Base-by-base conservation (phyloP, 2,329 filamentous ascomycete genomes). In the Rhynchosporium agropyri region DNA sequence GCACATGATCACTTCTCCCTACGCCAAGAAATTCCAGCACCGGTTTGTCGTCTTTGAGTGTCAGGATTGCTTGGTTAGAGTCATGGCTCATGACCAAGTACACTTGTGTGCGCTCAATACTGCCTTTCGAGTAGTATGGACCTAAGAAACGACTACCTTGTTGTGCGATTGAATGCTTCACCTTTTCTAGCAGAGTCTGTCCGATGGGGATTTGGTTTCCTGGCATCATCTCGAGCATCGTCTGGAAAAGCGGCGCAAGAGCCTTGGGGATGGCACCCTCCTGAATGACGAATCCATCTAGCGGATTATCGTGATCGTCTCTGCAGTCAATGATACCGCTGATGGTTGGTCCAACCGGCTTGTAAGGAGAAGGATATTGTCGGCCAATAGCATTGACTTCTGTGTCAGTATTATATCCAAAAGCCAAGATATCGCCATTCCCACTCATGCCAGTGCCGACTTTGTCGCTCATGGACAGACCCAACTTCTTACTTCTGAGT, bases 381-480 rank as follows among this genome's bases (percentile, higher is more conserved):
- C 75, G 77, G 6, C 84, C 86, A 55, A 88, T 79, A 15, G 79
- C 79, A 68, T 88, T 87, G 48, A 83, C 81, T 13, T 79, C 75
- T 4, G 81, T 74, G 48, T 88, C 77, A 1, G 80, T 84, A 71
- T 88, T 87, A 71, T 88, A 88, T 3, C 83, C 86, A 72, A 89
- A 89, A 2, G 81, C 83, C 15, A 89, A 72, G 69, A 89, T 85
- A 66, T 89, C 86, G 2, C 87, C 86, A 68, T 89, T 89, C 2
- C 86, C 86, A 68, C 84, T 85, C 80, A 87, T 87, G 61, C 81
- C 81, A 62, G 79, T 78, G 4, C 86, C 86, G 8, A 89, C 77
- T 51, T 78, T 77, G 15, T 82, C 76, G 67, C 85, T 89, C 77
- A 86, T 80, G 0, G 75, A 68, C 10, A 90, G 73, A 0, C 87